Base-by-base conservation (phyloP, 495 filamentous ascomycete species). In the Oidiodendron maius region DNA sequence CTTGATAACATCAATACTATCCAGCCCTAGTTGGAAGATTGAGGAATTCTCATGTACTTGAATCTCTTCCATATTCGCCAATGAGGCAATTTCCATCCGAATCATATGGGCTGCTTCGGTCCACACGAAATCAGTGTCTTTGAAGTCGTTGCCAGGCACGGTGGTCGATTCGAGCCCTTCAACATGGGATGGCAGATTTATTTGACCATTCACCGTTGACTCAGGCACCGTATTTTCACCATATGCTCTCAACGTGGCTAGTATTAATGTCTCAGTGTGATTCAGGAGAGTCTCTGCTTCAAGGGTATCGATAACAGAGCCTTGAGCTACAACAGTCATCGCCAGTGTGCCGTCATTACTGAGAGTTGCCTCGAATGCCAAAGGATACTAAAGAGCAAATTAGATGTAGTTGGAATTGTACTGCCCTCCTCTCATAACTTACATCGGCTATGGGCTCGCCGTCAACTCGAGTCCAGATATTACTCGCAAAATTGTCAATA, bases 21-120 rank as follows among this genome's bases (percentile, higher is more conserved):
- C 89, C n/a, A 93, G 68, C 0, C 89, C 89, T 3, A 94, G 66
- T 46, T 91, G 86, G 56, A 88, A 94, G 22, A 94, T 78, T 21
- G 77, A 91, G 0, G 83, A 78, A 89, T 68, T 59, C 83, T 86
- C 55, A 82, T 83, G 15, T 18, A 95, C 64, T 4, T 67, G 53
- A 2, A 71, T 61, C 15, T 62, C 53, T 2, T 72, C 59, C 8
- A 80, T 59, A 0, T 72, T 74, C 6, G 83, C 75, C 22, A 91
- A 68, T 1, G 53, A 59, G 18, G 83, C 77, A 36, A 93, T 77
- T 51, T 81, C 79, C 10, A 68, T 51, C 23, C 78, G 71, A 18
- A 91, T 67, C 1, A 50, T 54, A 8, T 41, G 52, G 3, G 83
- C 71, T 23, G 71, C 52, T 2, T 62, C 38, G 4, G 65, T 73